Evolutionary conservation across 352 stramenopile genomes (phyloP).

Genomic region (Globisporangium uncinulatum): DNA sequence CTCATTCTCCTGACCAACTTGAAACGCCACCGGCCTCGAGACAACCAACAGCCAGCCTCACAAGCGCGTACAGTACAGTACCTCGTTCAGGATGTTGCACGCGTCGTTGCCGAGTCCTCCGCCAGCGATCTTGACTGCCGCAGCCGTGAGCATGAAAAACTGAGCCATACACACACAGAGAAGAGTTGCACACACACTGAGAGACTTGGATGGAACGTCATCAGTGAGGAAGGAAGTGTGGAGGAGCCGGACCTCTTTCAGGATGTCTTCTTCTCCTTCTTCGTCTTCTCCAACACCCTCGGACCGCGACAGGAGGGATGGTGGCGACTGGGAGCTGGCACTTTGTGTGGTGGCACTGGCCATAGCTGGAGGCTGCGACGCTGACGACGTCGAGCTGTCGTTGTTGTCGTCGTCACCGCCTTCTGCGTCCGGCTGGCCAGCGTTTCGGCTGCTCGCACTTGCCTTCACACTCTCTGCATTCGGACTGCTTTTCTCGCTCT

Average conservation of each 20-base stretch:
- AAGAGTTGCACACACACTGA: slow-evolving; percentile 32
- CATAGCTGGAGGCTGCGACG: background rate
- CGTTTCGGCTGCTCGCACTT: background rate
- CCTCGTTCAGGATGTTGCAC: slow-evolving; percentile 60
- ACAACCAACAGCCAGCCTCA: background rate
- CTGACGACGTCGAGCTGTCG: background rate
- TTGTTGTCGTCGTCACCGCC: slow-evolving; percentile 1
- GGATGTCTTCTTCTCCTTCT: slow-evolving; percentile 20
- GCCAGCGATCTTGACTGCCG: slow-evolving; percentile 48
- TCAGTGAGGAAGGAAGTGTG: slow-evolving; percentile 7
- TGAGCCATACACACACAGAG: slow-evolving; percentile 15
- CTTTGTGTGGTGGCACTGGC: background rate
- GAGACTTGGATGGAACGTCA: slow-evolving; percentile 18
- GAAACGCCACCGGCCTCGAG: no score
- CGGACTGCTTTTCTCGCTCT: background rate
- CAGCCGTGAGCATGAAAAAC: slow-evolving; percentile 58
- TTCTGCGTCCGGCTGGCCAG: background rate
- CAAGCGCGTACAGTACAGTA: background rate
- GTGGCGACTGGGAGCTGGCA: background rate
- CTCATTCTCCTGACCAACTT: no score
- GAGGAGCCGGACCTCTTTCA: slow-evolving; percentile 37
- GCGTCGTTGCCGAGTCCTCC: slow-evolving; percentile 42
- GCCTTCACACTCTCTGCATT: background rate
- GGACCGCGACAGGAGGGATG: no score
- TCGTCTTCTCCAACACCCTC: background rate